Conservation (phyloP, 2,329 filamentous ascomycete genomes). For the Epichloe coenophiala region DNA sequence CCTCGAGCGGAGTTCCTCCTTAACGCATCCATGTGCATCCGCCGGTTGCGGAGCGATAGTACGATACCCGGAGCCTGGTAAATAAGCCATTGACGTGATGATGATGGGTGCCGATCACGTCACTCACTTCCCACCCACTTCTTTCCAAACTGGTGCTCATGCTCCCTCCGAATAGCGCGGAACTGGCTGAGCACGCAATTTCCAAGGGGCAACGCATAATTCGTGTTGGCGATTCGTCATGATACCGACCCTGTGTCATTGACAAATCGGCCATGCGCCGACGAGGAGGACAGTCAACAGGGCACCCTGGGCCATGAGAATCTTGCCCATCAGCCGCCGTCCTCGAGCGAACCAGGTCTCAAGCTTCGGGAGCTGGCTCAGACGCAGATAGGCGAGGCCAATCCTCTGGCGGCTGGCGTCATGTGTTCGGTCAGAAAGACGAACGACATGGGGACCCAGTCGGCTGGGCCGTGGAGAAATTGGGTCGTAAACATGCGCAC, state of each 20-base stretch:
- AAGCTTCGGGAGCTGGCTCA: too few species aligned
- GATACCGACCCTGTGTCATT: not conserved
- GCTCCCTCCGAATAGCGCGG: not conserved
- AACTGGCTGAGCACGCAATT: conserved; percentile 5
- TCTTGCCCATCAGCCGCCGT: too few species aligned
- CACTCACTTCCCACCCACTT: conserved; percentile 3
- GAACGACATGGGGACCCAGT: too few species aligned
- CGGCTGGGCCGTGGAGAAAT: too few species aligned
- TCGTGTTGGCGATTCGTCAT: not conserved
- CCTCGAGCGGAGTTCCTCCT: not conserved
- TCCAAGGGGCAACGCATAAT: not conserved
- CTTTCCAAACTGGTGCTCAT: not conserved
- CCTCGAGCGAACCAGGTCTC: too few species aligned
- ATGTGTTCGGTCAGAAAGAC: too few species aligned
- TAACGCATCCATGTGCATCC: not conserved
- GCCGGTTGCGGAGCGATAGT: not conserved
- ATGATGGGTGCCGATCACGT: conserved; percentile 9
- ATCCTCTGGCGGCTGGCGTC: too few species aligned
- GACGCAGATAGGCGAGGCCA: too few species aligned
- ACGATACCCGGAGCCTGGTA: not conserved
- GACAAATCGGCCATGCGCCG: too few species aligned
- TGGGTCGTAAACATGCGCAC: too few species aligned
- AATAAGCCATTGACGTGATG: conserved; percentile 8
- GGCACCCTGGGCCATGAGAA: too few species aligned
- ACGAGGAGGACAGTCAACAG: too few species aligned